Percentiles rank a stretch among this genome's conserved stretches.
Conservation (phyloP, 441 rosid genomes). For the Manihot esculenta region DNA sequence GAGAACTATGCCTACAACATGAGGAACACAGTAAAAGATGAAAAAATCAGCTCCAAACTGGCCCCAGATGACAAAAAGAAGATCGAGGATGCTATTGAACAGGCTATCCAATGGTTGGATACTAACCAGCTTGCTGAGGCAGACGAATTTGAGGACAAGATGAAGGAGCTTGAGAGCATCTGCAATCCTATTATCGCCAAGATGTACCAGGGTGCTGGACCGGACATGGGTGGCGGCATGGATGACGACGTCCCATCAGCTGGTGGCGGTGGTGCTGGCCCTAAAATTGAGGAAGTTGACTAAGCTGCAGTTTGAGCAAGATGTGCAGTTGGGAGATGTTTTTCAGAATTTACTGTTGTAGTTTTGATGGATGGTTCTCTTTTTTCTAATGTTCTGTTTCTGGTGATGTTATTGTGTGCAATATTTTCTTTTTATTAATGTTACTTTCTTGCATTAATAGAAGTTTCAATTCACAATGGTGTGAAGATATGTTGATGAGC, state of each 20-base stretch:
- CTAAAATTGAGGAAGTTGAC: slow-evolving; percentile 77
- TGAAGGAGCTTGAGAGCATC: slow-evolving; percentile 69
- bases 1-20: slow-evolving; percentile 74
- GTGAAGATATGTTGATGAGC: too few species aligned
- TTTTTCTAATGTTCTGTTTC: too few species aligned
- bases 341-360: too few species aligned
- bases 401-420: too few species aligned
- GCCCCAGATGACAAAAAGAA: slow-evolving; percentile 56
- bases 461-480: too few species aligned
- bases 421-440: too few species aligned
- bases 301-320: slow-evolving; percentile 21
- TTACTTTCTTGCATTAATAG: too few species aligned
- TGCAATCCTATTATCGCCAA: slow-evolving; percentile 75
- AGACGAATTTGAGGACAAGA: slow-evolving; percentile 74
- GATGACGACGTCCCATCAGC: slow-evolving; percentile 33
- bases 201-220: slow-evolving; percentile 63
- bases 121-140: slow-evolving; percentile 69
- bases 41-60: slow-evolving; percentile 58
- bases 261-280: slow-evolving; percentile 46
- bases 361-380: too few species aligned
- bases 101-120: slow-evolving; percentile 66
- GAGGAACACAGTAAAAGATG: slow-evolving; percentile 71
- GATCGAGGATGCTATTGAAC: slow-evolving; percentile 59
- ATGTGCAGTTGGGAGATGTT: too few species aligned
- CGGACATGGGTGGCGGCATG: slow-evolving; percentile 43